A percentile compares a stretch with the other conserved stretches of the same genome.
Conservation (phyloP, 306 rosid genomes). For the Senna siamea region DNA sequence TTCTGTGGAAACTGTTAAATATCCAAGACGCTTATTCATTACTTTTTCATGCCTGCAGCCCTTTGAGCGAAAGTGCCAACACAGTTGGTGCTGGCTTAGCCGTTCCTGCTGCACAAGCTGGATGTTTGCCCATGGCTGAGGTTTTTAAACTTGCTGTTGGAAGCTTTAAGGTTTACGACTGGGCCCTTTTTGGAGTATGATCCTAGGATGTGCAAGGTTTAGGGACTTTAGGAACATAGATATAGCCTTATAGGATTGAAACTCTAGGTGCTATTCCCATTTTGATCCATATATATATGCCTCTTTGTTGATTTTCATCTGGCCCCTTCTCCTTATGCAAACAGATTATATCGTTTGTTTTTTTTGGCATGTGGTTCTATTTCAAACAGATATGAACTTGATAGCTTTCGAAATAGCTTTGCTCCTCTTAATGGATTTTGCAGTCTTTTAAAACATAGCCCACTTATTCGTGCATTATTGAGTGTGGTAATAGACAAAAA, state of each 20-base stretch:
- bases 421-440: not conserved
- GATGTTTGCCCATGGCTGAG: slow-evolving; percentile 73
- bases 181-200: slow-evolving; percentile 64
- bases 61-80: slow-evolving; percentile 80
- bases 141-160: slow-evolving; percentile 69
- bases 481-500: not conserved
- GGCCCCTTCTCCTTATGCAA: not conserved
- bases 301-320: slow-evolving; percentile 5
- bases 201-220: slow-evolving; percentile 17
- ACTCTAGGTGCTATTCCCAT: slow-evolving; percentile 29
- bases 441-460: not conserved
- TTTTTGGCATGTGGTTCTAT: not conserved
- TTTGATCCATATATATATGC: slow-evolving; percentile 18
- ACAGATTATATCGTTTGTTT: too few relatives aligned
- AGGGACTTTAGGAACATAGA: not conserved
- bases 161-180: slow-evolving; percentile 75
- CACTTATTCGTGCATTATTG: not conserved
- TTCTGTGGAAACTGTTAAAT: not conserved
- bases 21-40: slow-evolving; percentile 18
- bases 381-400: not conserved
- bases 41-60: slow-evolving; percentile 56
- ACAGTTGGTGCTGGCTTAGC: slow-evolving; percentile 73
- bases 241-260: slow-evolving; percentile 10
- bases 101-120: slow-evolving; percentile 74
- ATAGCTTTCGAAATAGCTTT: not conserved